Evolutionary conservation across 441 rosid species (phyloP), one percentile per base, ranked within the genome.

Genomic region (Brassica balearica): DNA sequence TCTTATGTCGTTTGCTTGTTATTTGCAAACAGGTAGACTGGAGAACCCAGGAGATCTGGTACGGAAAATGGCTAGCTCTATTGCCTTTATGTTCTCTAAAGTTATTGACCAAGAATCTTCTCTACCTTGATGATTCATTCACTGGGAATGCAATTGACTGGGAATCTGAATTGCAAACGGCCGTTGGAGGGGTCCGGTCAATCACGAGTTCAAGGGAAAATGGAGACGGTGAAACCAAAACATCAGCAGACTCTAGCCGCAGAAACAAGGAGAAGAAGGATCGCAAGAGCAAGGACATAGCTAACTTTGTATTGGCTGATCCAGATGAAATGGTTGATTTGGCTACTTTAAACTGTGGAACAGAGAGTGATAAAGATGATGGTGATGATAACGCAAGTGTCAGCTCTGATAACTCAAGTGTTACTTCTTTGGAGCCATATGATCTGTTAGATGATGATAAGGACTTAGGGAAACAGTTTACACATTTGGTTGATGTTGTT

Each of bases 301-400:
- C 84, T 55, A 88, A 78, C 65, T 80, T 81, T 75, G 84, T 73
- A 59, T 78, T 88, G 75, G 77, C 91, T 53, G 97, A 96, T 84
- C 99, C 98, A 10, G 97, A 92, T 86, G 99, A 93, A 82, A 91
- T 92, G 72, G 82, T 96, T 82, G 99, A 96, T 86, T 93, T 92
- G 53, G 90, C 88, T 69, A 77, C 86, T 5, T 82, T 96, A 68
- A 92, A 85, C 76, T 83, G 81, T 82, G 94, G 86, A 65, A 82
- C 84, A 5, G 82, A 75, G 68, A 90, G 97, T 29, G 92, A 88
- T 81, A 68, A 83, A 81, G 88, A 81, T 23, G 85, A 88, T 60
- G 82, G 83, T 48, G 86, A 88, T 60, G 96, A 96, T 62, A 71
- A 71, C 74, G 83, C 80, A 29, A 92, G 89, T 73, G 88, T 85